A percentile compares a stretch with the other conserved stretches of the same genome.
These are phyloP conservation scores for Paraphaeosphaeria sporulosa DNA, from an alignment of 2,329 filamentous ascomycete genomes.

Conservation along the genomic window DNA sequence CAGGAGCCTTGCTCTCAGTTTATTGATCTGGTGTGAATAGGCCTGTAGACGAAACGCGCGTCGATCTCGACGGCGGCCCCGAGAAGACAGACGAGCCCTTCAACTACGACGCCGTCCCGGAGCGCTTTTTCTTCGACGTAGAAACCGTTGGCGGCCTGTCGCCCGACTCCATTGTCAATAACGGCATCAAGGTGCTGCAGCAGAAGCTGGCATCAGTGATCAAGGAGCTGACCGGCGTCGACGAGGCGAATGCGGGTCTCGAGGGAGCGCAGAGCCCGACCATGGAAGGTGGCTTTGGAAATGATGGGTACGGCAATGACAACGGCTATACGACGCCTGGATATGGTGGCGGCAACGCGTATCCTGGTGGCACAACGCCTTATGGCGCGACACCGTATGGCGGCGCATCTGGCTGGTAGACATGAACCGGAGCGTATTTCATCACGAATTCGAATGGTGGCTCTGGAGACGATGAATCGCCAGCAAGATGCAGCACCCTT, in stretches of 20 bases:
- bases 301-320: constrained; percentile 67
- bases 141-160: constrained; percentile 88
- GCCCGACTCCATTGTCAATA: constrained; percentile 86
- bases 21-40: constrained; percentile 49
- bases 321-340: constrained; percentile 73
- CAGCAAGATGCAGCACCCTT: neutral
- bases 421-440: neutral
- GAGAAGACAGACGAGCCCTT: constrained; percentile 84
- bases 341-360: constrained; percentile 64
- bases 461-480: neutral
- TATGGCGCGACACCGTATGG: constrained; percentile 70
- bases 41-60: constrained; percentile 85
- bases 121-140: constrained; percentile 90
- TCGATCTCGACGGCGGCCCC: constrained; percentile 75
- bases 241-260: constrained; percentile 61
- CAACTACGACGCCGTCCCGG: constrained; percentile 86
- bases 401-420: constrained; percentile 29
- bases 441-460: neutral
- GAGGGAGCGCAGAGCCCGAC: constrained; percentile 73
- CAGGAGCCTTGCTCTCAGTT: neutral
- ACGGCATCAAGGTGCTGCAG: constrained; percentile 88
- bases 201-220: constrained; percentile 87
- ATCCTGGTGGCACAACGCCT: constrained; percentile 61
- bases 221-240: constrained; percentile 65
- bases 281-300: constrained; percentile 60